Conservation (phyloP, 2,329 filamentous ascomycete species). For the Colletotrichum paranaense region DNA sequence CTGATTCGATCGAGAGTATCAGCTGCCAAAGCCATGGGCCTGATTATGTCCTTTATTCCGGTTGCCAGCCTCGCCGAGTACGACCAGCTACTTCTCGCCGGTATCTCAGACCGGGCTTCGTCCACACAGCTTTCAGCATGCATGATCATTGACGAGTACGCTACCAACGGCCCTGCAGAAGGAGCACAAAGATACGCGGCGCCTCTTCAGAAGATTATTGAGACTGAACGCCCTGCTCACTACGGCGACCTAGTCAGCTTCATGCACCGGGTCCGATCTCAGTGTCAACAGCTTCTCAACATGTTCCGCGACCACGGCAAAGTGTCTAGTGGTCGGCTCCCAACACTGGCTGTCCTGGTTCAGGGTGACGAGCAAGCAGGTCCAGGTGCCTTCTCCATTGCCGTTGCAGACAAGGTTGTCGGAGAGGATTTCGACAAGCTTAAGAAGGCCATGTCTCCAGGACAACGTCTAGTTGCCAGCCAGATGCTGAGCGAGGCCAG, state of each 20-base stretch:
- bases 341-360: slow-evolving; percentile 87
- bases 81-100: slow-evolving; percentile 72
- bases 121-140: slow-evolving; percentile 88
- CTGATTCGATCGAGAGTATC: slow-evolving; percentile 91
- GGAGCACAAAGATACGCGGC: slow-evolving; percentile 69
- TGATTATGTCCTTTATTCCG: slow-evolving; percentile 84
- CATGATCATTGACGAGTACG: slow-evolving; percentile 90
- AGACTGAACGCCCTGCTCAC: slow-evolving; percentile 81
- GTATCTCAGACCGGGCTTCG: slow-evolving; percentile 79
- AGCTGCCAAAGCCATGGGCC: slow-evolving; percentile 86
- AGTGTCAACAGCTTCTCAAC: slow-evolving; percentile 90
- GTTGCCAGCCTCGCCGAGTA: slow-evolving; percentile 70
- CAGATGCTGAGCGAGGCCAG: slow-evolving; percentile 84
- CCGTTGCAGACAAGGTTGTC: slow-evolving; percentile 89
- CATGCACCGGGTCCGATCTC: slow-evolving; percentile 87
- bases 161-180: slow-evolving; percentile 65
- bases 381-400: slow-evolving; percentile 89
- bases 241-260: slow-evolving; percentile 94
- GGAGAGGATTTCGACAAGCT: slow-evolving; percentile 87
- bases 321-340: slow-evolving; percentile 79
- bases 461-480: slow-evolving; percentile 85
- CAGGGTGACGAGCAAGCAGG: slow-evolving; percentile 94
- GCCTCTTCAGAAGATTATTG: slow-evolving; percentile 79
- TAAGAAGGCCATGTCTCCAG: slow-evolving; percentile 88
- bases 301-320: slow-evolving; percentile 93